Evolutionary conservation across 163 green algal species (phyloP).

Genomic region (Volvox carteri): DNA sequence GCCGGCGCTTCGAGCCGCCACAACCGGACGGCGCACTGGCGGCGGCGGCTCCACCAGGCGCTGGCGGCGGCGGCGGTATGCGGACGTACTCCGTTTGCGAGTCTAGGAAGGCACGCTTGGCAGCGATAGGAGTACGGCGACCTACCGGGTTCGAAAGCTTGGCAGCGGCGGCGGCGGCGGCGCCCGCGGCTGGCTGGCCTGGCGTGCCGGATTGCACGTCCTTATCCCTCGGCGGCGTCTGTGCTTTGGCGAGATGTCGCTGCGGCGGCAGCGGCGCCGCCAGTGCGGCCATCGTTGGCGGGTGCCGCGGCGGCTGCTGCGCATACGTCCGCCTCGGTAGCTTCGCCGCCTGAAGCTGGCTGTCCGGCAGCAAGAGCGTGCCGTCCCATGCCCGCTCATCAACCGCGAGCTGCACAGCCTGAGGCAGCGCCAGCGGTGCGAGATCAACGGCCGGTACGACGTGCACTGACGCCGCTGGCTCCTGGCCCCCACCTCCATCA

Average conservation of each 20-base stretch:
- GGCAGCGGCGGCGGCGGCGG: neutral
- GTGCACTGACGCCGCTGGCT: no score
- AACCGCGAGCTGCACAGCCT: neutral
- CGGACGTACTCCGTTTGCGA: slow-evolving; percentile 37
- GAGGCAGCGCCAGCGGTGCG: slow-evolving; percentile 33
- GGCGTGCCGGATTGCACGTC: no score
- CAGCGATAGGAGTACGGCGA: neutral
- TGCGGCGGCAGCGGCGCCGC: neutral
- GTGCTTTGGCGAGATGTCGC: no score
- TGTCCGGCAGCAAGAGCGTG: slow-evolving; percentile 12
- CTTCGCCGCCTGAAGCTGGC: slow-evolving; percentile 7
- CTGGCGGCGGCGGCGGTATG: neutral
- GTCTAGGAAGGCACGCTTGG: slow-evolving; percentile 2
- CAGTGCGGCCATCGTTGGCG: neutral
- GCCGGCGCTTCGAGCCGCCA: neutral
- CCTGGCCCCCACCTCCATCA: no score
- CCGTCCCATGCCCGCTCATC: slow-evolving; percentile 25
- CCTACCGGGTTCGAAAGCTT: no score
- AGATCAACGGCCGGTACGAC: neutral
- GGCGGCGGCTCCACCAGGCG: neutral
- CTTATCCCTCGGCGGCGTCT: no score
- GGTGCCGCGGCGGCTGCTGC: slow-evolving; percentile 8
- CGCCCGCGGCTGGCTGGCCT: neutral
- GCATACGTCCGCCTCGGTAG: slow-evolving; percentile 4
- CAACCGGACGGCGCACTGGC: neutral